phyloP scores from a whole-genome alignment of 495 filamentous ascomycete genomes.

The Cryomyces antarcticus region DNA sequence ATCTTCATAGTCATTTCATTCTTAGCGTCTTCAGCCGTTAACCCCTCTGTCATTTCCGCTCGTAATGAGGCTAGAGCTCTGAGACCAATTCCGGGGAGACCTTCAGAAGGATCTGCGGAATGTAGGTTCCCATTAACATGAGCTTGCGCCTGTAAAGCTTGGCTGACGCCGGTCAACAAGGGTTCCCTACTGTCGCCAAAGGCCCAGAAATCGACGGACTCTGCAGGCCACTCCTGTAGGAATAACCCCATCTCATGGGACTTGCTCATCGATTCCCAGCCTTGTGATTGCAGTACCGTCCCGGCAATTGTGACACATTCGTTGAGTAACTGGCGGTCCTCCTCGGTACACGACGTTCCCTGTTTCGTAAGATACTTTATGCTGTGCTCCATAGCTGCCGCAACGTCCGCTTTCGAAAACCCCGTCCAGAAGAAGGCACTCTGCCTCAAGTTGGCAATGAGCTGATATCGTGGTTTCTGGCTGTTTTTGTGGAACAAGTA shows the following conservation, averaged over 20 bases:
- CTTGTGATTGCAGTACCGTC: constrained; percentile 31
- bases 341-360: constrained; percentile 26
- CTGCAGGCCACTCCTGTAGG: constrained; percentile 34
- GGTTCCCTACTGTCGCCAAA: constrained; percentile 25
- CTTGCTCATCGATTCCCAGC: constrained; percentile 43
- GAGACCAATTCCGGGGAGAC: constrained; percentile 29
- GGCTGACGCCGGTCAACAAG: constrained; percentile 29
- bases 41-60: not conserved
- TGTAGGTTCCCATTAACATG: constrained; percentile 34
- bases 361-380: constrained; percentile 39
- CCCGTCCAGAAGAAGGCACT: constrained; percentile 85
- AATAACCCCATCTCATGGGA: constrained; percentile 65
- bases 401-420: constrained; percentile 40
- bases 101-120: constrained; percentile 25
- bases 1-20: constrained; percentile 5
- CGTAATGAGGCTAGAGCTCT: constrained; percentile 5
- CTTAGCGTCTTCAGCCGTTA: constrained; percentile 5
- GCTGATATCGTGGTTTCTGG: constrained; percentile 34
- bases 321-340: constrained; percentile 38
- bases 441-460: constrained; percentile 64
- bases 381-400: constrained; percentile 38
- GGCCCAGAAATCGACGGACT: constrained; percentile 37
- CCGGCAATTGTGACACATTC: constrained; percentile 42
- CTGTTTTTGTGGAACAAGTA: constrained; percentile 75
- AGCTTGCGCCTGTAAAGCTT: constrained; percentile 35